phyloP scores from a whole-genome alignment of 345 rosid genomes.

The Viola odorata region DNA sequence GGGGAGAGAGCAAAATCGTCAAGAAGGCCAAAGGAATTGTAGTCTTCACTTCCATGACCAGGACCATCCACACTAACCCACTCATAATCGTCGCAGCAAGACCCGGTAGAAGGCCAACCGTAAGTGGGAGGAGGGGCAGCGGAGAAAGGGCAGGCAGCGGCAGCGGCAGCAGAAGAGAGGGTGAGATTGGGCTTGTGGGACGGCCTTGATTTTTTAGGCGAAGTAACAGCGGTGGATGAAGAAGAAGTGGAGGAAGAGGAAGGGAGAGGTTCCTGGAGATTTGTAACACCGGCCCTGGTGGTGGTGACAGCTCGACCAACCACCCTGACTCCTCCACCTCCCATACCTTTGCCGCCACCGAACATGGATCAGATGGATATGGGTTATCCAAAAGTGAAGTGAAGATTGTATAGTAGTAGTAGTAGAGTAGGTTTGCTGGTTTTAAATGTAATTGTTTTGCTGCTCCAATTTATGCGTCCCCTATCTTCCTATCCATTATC shows the following conservation, averaged over 20 bases:
- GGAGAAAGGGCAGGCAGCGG: conserved; percentile 27
- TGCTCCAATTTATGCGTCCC: too few species aligned
- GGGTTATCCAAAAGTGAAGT: too few species aligned
- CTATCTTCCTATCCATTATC: too few species aligned
- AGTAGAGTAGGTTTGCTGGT: too few species aligned
- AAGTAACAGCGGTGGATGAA: conserved; percentile 27
- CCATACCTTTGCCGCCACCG: conserved; percentile 54
- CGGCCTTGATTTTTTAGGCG: conserved; percentile 9
- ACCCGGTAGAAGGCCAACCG: conserved; percentile 29
- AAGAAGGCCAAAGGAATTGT: conserved; percentile 3
- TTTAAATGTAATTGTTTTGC: too few species aligned
- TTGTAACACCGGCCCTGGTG: conserved; percentile 28
- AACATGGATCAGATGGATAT: conserved; percentile 23
- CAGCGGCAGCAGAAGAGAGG: conserved; percentile 32
- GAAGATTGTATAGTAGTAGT: too few species aligned
- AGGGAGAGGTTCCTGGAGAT: conserved; percentile 49
- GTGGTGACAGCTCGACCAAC: conserved; percentile 46
- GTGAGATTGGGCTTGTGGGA: conserved; percentile 30
- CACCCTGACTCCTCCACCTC: conserved; percentile 41
- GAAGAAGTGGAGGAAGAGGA: conserved; percentile 27
- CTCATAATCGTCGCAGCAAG: conserved; percentile 49
- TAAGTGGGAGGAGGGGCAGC: conserved; percentile 13
- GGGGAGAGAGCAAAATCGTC: conserved; percentile 47
- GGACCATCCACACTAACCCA: conserved; percentile 47
- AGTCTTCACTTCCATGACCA: conserved; percentile 28